Conservation (phyloP, 2,329 filamentous ascomycete species). For the Botryotinia narcissicola region DNA sequence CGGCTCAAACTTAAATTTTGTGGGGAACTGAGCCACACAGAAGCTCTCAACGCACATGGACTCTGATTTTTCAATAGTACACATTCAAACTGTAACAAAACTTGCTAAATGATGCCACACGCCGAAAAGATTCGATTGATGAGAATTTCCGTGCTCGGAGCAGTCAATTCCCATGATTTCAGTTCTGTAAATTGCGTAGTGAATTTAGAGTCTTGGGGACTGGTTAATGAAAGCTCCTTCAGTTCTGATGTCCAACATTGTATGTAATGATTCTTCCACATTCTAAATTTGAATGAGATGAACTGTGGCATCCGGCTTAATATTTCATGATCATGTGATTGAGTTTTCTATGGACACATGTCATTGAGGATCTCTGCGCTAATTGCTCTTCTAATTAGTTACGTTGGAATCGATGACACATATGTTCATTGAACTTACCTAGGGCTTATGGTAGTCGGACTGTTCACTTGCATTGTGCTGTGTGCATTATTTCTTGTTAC, state of each 20-base stretch:
- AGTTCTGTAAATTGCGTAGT: background rate
- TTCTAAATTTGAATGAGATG: background rate
- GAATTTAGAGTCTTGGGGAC: background rate
- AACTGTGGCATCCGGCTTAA: too few species aligned
- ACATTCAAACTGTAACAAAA: fast-evolving
- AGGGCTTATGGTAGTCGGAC: background rate
- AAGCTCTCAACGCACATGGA: background rate
- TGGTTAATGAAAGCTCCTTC: too few species aligned
- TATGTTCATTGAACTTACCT: fast-evolving
- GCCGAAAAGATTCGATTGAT: background rate
- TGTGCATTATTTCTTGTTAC: too few species aligned
- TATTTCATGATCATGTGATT: background rate
- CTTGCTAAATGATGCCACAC: background rate
- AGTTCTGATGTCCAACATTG: background rate
- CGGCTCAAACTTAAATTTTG: background rate
- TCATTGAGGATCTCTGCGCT: too few species aligned
- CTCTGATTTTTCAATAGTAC: background rate
- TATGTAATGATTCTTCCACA: fast-evolving
- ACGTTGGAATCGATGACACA: too few species aligned
- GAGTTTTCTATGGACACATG: too few species aligned
- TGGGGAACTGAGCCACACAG: background rate
- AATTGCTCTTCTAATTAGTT: too few species aligned
- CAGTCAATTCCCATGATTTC: background rate
- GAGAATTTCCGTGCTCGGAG: background rate
- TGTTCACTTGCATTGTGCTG: background rate